phyloP scores from a whole-genome alignment of 208 protist species.

The Porcisia deanei region DNA sequence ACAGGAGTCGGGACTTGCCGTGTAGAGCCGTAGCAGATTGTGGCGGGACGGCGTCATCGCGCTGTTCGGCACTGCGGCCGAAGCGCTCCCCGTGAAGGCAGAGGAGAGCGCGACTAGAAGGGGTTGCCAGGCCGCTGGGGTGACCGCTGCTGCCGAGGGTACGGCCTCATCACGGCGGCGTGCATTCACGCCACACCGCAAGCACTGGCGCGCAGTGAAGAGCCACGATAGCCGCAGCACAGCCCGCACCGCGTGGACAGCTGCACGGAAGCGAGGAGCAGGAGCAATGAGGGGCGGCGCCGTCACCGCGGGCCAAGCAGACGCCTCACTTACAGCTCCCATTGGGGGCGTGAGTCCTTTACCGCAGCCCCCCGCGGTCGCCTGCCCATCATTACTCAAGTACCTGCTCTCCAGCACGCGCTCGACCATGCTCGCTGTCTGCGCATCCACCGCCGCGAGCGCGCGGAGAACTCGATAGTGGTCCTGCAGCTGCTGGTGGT shows the following conservation, averaged over 20 bases:
- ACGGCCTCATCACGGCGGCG: neutral
- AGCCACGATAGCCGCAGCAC: neutral
- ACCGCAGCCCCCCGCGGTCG: neutral
- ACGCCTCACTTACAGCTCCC: neutral
- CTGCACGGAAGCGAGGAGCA: neutral
- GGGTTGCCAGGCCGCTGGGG: neutral
- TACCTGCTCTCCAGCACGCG: neutral
- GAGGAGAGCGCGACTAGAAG: neutral
- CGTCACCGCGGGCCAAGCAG: neutral
- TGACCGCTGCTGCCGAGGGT: neutral
- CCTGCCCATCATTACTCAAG: neutral
- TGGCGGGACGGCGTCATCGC: neutral
- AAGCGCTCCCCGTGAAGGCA: neutral
- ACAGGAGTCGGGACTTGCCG: neutral
- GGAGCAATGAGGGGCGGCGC: neutral
- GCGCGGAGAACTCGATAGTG: neutral
- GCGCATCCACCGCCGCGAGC: neutral
- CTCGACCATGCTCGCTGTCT: neutral
- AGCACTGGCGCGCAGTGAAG: neutral
- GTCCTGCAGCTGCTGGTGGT: conserved; percentile 9
- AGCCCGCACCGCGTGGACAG: neutral
- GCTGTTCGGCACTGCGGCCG: neutral
- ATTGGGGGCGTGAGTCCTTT: neutral
- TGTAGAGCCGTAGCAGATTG: conserved; percentile 6
- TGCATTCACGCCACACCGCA: neutral